Evolutionary conservation across 2,329 filamentous ascomycete species (phyloP).

Genomic region (Pyrenophora teres): DNA sequence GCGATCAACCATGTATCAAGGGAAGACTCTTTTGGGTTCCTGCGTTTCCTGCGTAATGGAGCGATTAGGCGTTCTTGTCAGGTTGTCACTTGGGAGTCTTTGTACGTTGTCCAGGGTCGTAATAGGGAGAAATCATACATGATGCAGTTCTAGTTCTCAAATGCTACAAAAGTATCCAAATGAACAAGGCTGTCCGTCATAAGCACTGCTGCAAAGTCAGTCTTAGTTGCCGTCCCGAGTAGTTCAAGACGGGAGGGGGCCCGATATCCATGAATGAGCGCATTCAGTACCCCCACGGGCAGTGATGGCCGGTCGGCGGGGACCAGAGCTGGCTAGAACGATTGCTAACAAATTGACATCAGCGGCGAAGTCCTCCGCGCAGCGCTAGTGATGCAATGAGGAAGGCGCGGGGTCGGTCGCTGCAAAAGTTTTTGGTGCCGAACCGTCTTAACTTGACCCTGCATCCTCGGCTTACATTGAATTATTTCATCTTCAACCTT

Average conservation of each 20-base stretch:
- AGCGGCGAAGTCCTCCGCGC: conserved; percentile 16
- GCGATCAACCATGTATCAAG: background rate
- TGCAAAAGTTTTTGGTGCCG: conserved; percentile 30
- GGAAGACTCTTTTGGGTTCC: conserved; percentile 4
- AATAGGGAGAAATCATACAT: conserved; percentile 5
- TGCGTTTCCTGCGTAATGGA: conserved; percentile 28
- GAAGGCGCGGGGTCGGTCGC: conserved; percentile 24
- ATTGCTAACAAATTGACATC: conserved; percentile 30
- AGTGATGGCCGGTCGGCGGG: background rate
- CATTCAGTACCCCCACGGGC: conserved; percentile 5
- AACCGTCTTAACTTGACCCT: conserved; percentile 21
- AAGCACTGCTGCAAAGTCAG: background rate
- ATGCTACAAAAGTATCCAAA: background rate
- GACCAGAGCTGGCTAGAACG: conserved; percentile 6
- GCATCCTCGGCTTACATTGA: conserved; percentile 1
- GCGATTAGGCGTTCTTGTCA: conserved; percentile 27
- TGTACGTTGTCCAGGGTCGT: conserved; percentile 3
- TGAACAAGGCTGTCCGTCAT: background rate
- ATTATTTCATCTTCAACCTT: conserved; percentile 9
- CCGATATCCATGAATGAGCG: background rate
- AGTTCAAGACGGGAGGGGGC: background rate
- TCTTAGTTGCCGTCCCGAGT: background rate
- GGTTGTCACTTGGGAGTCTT: conserved; percentile 4
- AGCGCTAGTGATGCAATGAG: conserved; percentile 32
- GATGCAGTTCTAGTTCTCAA: conserved; percentile 1